Base-by-base conservation (phyloP, 1,139 yeast species). In the Candida smagusa region DNA sequence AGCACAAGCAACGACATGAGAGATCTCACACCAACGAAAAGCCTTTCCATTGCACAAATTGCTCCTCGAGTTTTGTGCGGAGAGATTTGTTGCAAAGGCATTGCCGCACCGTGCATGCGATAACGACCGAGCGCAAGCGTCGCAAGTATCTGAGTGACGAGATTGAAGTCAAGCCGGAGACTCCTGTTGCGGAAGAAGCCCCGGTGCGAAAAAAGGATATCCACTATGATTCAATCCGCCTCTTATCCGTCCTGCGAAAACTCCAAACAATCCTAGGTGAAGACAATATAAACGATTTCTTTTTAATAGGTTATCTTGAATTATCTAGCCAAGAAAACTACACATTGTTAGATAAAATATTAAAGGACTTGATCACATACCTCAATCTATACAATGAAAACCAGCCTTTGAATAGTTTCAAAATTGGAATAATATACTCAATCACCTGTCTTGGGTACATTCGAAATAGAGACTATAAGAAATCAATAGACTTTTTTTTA, bases 1-100 rank as follows among this genome's bases (percentile, higher is more conserved):
- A 86, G 54, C 95, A 86, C 57, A 79, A 84, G 53, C 79, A 84
- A 39, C 75, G 95, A 35, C 95, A 86, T 53, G 95, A 86, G 55
- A 64, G 94, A 27, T 82, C 90, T 2, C 95, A 86, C 53, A 84
- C 92, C 16, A 85, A 85, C 51, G 89, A 84, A 49, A 81, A 86
- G 47, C 94, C 94, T 0, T 85, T 83, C 61, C 84, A 81, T 46
- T 85, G 95, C 50, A 67, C 77, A 30, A 74, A 79, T 35, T 85
- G 94, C 52, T 73, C 82, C 2, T 76, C 84, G 31, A 78, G 84
- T 2, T 85, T 85, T 65, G 95, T 85, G 1, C 66, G 95, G 47
- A 61, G 92, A 49, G 95, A 85, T 53, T 63, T 85, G 39, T 66
- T 85, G 31, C 85, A 84, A 49, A 68, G 95, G 36, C 95, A 85